phyloP scores from a whole-genome alignment of 805 yeast species.

The Candida pini region DNA sequence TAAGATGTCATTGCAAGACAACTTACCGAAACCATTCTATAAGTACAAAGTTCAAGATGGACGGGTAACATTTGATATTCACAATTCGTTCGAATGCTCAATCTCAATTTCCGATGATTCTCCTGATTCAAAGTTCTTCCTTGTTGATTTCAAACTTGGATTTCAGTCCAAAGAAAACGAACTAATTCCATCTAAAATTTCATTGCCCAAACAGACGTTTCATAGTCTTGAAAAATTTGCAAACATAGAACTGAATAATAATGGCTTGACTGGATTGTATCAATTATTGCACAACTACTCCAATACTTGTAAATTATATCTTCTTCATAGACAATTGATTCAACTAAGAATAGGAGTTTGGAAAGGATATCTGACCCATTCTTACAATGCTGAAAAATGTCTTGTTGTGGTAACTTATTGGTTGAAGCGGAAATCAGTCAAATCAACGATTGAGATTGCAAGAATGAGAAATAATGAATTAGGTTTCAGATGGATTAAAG shows the following conservation, averaged over 20 bases:
- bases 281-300: constrained; percentile 54
- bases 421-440: constrained; percentile 45
- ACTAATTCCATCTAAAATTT: constrained; percentile 22
- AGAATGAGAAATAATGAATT: constrained; percentile 42
- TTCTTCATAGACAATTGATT: constrained; percentile 52
- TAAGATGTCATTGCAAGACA: constrained; percentile 61
- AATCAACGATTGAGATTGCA: constrained; percentile 58
- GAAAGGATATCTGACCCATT: constrained; percentile 56
- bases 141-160: constrained; percentile 68
- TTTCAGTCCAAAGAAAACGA: constrained; percentile 40
- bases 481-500: constrained; percentile 58
- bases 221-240: constrained; percentile 48
- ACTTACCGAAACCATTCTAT: constrained; percentile 60
- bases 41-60: constrained; percentile 71
- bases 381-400: constrained; percentile 49
- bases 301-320: constrained; percentile 57
- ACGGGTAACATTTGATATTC: constrained; percentile 58
- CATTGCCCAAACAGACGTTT: constrained; percentile 28
- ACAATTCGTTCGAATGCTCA: constrained; percentile 65
- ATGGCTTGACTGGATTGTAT: constrained; percentile 48
- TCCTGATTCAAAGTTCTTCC: constrained; percentile 59
- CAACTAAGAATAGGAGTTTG: constrained; percentile 47
- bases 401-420: constrained; percentile 59
- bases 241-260: constrained; percentile 43
- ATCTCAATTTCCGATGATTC: constrained; percentile 65